Evolutionary conservation across 192 early-diverging fungal species (phyloP).

Genomic region (Coemansia sp.): DNA sequence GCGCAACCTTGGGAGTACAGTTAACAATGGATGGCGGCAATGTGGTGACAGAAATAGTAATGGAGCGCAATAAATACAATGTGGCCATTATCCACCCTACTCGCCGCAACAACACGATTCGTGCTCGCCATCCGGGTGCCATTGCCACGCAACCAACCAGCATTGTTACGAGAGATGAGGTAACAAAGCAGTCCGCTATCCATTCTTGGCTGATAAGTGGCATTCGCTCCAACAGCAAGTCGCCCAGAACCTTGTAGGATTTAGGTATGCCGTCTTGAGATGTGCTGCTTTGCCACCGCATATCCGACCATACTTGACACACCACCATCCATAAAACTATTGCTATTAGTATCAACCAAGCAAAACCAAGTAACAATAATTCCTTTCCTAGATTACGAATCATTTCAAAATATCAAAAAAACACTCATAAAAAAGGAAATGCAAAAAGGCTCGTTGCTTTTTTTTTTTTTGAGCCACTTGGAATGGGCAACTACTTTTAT

Average conservation of each 20-base stretch:
- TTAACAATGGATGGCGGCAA: conserved; percentile 46
- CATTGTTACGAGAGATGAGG: conserved; percentile 9
- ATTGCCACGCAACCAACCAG: conserved; percentile 23
- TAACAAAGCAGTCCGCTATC: conserved; percentile 29
- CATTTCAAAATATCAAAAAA: too few species aligned
- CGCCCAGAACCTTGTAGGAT: conserved; percentile 12
- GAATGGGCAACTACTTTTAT: too few species aligned
- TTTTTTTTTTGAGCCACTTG: too few species aligned
- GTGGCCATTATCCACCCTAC: conserved; percentile 51
- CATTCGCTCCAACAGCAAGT: conserved; percentile 25
- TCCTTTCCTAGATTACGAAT: conserved; percentile 39
- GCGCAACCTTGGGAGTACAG: conserved; percentile 18
- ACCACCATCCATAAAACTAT: conserved; percentile 39
- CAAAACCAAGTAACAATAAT: conserved; percentile 5
- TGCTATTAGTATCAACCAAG: conserved; percentile 12
- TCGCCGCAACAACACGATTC: conserved; percentile 53
- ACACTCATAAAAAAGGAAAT: too few species aligned
- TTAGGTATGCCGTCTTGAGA: background rate
- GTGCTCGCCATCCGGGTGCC: conserved; percentile 36
- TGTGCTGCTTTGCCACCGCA: conserved; percentile 24
- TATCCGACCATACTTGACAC: conserved; percentile 50
- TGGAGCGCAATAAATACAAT: conserved; percentile 56
- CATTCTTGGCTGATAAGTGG: conserved; percentile 9
- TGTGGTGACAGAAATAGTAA: conserved; percentile 59
- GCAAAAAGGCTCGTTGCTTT: too few species aligned